These are phyloP conservation scores for Fusarium pseudograminearum DNA, from an alignment of 2,329 filamentous ascomycete species.

Conservation along the genomic window DNA sequence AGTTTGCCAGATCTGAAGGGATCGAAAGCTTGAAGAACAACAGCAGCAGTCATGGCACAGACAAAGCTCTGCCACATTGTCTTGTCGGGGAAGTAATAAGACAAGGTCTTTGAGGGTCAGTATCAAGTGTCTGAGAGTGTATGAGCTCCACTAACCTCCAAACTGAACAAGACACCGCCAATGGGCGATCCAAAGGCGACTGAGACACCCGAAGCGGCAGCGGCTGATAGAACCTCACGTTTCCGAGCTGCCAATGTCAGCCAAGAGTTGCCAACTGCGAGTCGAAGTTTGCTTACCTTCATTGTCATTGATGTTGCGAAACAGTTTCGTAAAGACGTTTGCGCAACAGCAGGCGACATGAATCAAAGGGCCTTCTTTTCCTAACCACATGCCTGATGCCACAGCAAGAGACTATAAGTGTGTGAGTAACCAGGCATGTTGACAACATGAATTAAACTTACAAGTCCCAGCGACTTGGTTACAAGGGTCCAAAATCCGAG, in stretches of 20 bases:
- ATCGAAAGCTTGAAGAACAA: conserved; percentile 91
- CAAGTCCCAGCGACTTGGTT: conserved; percentile 89
- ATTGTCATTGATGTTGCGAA: conserved; percentile 81
- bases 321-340: conserved; percentile 92
- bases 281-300: conserved; percentile 71
- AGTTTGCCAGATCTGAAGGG: conserved; percentile 96
- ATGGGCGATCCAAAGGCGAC: conserved; percentile 96
- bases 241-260: conserved; percentile 75
- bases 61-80: conserved; percentile 99
- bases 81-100: conserved; percentile 98
- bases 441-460: conserved; percentile 56
- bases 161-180: conserved; percentile 91
- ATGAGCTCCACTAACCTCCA: conserved; percentile 70
- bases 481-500: conserved; percentile 88
- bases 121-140: background rate
- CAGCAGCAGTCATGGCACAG: conserved; percentile 97
- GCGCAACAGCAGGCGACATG: conserved; percentile 98
- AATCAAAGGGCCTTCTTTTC: conserved; percentile 94
- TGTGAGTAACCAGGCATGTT: conserved; percentile 37
- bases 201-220: conserved; percentile 90
- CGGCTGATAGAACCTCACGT: conserved; percentile 91
- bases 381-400: conserved; percentile 94
- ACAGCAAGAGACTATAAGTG: conserved; percentile 82
- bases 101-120: conserved; percentile 65
- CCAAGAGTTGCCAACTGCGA: background rate